Evolutionary conservation across 805 yeast genomes (phyloP).

Genomic region (Candida insectorum): DNA sequence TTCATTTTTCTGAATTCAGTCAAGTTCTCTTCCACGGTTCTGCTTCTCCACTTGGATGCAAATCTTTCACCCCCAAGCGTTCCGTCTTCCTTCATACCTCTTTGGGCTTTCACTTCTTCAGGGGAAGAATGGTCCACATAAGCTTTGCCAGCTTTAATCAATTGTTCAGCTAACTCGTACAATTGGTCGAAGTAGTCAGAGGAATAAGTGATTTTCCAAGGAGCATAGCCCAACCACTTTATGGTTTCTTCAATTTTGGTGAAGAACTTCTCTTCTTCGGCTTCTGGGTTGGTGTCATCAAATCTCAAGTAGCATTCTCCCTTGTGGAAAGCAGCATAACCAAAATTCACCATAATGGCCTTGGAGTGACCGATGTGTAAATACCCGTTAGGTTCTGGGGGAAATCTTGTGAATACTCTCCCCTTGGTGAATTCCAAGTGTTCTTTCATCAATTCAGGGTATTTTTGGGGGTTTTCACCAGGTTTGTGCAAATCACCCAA

Average conservation of each 20-base stretch:
- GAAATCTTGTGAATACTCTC: conserved; percentile 88
- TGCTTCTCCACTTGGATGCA: conserved; percentile 74
- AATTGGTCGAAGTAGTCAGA: conserved; percentile 91
- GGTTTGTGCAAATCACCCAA: conserved; percentile 92
- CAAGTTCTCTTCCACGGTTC: conserved; percentile 71
- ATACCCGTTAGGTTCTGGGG: conserved; percentile 98
- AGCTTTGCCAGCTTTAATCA: conserved; percentile 69
- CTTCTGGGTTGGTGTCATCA: conserved; percentile 98
- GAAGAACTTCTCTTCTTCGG: conserved; percentile 92
- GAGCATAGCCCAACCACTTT: conserved; percentile 89
- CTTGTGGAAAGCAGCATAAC: conserved; percentile 83
- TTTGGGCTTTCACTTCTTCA: conserved; percentile 82
- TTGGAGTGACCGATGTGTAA: conserved; percentile 97
- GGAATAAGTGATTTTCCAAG: conserved; percentile 93
- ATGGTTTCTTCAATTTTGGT: conserved; percentile 81
- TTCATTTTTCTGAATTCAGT: conserved; percentile 85
- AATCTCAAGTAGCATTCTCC: conserved; percentile 91
- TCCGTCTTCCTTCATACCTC: conserved; percentile 92
- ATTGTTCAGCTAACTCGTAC: conserved; percentile 82
- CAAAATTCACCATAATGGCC: conserved; percentile 97
- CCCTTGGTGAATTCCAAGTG: conserved; percentile 81
- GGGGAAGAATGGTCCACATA: conserved; percentile 93
- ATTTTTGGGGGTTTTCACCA: conserved; percentile 90
- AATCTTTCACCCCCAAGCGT: conserved; percentile 89
- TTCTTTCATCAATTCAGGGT: conserved; percentile 76